Base-by-base conservation (phyloP, 495 filamentous ascomycete genomes). In the Xylaria palmicola region DNA sequence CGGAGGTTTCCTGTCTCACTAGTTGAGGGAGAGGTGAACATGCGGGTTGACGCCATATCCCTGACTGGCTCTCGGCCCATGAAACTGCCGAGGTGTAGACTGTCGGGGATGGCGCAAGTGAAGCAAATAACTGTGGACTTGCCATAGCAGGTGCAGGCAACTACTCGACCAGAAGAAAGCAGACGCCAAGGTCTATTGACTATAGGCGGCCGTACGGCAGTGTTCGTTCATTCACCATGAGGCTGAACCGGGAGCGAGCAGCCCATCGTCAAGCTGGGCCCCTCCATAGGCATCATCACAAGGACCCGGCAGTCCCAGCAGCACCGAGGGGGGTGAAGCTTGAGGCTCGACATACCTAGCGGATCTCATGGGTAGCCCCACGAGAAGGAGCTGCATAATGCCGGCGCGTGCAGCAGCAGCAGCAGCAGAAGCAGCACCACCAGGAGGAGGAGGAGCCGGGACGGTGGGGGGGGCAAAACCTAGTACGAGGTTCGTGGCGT, bases 271-370 rank as follows among this genome's bases (percentile, higher is more conserved):
- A 59, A 8, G 37, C 4, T 17, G 19, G 3, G 30, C 20, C 19
- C 37, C 1, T 12, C 1, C 13, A 19, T 17, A 9, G n/a, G 20
- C 51, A 60, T 65, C 40, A 68, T 47, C 40, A 68, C 47, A 59
- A 56, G 61, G 56, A 48, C 47, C 37, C 15, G 15, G 22, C 8
- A 22, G 39, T 32, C 5, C 10, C n/a, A 37, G 29, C 54, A 13
- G 36, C 34, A 24, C n/a, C n/a, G n/a, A n/a, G n/a, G n/a, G n/a
- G 40, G 17, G 36, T 24, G 20, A 45, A 43, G 32, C 44, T 24
- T 47, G 54, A 50, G 45, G 56, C 56, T 59, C 20, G 34, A 32
- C 17, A 4, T 39, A 17, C 36, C 55, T 48, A 47, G 34, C 45
- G 30, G 45, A 36, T 44, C 34, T 36, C 57, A 30, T 12, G 36